Evolutionary conservation across 2,329 filamentous ascomycete species (phyloP), one percentile per base, ranked within the genome.

Genomic region (Ceratocystis alfenasii): DNA sequence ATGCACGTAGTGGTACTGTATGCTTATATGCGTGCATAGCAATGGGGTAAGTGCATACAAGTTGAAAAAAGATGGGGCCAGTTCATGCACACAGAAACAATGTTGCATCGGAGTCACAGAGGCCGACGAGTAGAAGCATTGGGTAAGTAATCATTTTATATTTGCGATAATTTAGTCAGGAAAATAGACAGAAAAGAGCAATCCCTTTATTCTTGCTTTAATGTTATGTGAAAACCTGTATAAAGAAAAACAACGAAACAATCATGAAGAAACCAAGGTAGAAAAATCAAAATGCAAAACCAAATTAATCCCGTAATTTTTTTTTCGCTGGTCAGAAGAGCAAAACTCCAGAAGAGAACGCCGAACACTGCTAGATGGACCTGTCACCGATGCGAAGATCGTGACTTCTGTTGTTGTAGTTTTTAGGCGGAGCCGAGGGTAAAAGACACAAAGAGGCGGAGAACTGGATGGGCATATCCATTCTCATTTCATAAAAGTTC

Each of bases 381-480:
- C 53, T 44, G 41, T 22, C 41, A 8, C 36, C 15, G 25, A 59
- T 59, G 55, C 8, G 17, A 25, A 59, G 5, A 59, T 59, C 28
- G 30, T 30, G 30, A 30, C 15, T 15, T 59, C 28, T 20, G 55
- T 59, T 59, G 55, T 25, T 59, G 55, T 59, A 1, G 53, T 30
- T n/a, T 22, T 33, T 36, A 44, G n/a, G 20, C 7, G 2, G 20
- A 53, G 20, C 12, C 15, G 10, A 44, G 1, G 20, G 17, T 4
- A 61, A 20, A 17, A 7, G 33, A 65, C 20, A 55, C 33, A 33
- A 61, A 63, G 30, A 66, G 36, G 4, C 22, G 17, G 41, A 28
- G 25, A 53, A 20, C 55, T 62, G 64, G 63, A 68, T 64, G 62
- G 64, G 59, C 66, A 68, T 66, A 46, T 66, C 61, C 64, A 61